Evolutionary conservation across 352 stramenopile genomes (phyloP).

Genomic region (Phytopythium mirpurense): DNA sequence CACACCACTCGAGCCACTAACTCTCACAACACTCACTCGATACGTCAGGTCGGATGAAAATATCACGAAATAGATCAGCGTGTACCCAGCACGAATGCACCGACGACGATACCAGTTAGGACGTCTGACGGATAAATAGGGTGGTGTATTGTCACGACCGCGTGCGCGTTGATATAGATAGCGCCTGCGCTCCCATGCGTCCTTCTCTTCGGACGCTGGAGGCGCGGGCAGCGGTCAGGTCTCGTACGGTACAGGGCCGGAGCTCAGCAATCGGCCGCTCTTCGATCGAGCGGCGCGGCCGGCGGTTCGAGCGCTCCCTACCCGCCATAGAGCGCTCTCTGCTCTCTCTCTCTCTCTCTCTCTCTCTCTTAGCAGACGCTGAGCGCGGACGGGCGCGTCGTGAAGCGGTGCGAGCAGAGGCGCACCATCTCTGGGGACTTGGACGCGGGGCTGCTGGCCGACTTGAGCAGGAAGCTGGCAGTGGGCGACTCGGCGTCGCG

Average conservation of each 20-base stretch:
- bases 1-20: too few species aligned
- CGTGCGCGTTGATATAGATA: neutral
- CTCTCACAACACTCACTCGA: too few species aligned
- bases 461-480: conserved; percentile 23
- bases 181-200: neutral
- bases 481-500: conserved; percentile 16
- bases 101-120: too few species aligned
- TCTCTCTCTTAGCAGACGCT: conserved; percentile 1
- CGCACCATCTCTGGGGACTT: conserved; percentile 37
- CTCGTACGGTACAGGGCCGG: too few species aligned
- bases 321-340: too few species aligned
- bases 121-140: neutral
- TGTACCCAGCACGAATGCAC: too few species aligned
- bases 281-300: conserved; percentile 1
- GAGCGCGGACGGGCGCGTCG: conserved; percentile 13
- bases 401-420: conserved; percentile 30
- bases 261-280: neutral
- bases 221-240: neutral
- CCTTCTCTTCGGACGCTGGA: conserved; percentile 1
- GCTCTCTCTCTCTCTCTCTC: too few species aligned
- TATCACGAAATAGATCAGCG: too few species aligned
- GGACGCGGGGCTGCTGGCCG: conserved; percentile 25
- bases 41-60: too few species aligned
- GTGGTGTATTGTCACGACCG: too few species aligned
- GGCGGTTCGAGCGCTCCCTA: too few species aligned